Evolutionary conservation across 257 asterid species (phyloP), one percentile per base, ranked within the genome.

Genomic region (Ophiorrhiza pumila): DNA sequence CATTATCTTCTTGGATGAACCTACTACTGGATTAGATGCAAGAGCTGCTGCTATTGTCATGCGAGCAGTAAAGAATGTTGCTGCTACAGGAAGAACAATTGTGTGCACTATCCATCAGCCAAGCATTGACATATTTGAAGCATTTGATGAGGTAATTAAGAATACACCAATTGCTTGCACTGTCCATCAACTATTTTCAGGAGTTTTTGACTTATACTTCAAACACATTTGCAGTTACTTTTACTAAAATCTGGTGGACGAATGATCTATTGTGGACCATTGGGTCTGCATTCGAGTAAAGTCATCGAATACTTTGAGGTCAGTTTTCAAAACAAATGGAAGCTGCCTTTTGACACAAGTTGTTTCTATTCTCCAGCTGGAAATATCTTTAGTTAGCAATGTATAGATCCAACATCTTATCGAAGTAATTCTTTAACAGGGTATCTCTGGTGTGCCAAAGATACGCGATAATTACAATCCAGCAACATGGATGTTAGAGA

Each of bases 91-190:
- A 27, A 80, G 92, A 76, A 87, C 92, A 25, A 81, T 85, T 20
- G 92, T 87, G 74, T 87, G 90, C 80, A 85, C 92, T 18, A 87
- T 87, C 61, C 92, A 87, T 55, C 92, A 87, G 67, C 92, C 90
- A 32, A 85, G 90, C 46, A 85, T 87, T 7, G 87, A 81, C 78
- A 85, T 87, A 76, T 87, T 87, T 62, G 92, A 87, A 77, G 80
- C 90, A 29, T 87, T 87, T 70, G 90, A 85, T 32, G 74, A 70
- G 74, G 74, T 70, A 53, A 4, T 25, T 8, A 63, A 1, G 3
- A 35, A 2, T 3, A 58, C 17, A 58, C 31, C 15, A 58, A n/a
- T 58, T n/a, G 5, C 11, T 4, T 35, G 13, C 1, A 20, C 41
- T 18, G 12, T 35, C 17, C 29, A 18, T 64, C 18, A 39, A 47